These are phyloP conservation scores for Boletus putidus DNA, from an alignment of 1,284 basidiomycete genomes.

Conservation along the genomic window DNA sequence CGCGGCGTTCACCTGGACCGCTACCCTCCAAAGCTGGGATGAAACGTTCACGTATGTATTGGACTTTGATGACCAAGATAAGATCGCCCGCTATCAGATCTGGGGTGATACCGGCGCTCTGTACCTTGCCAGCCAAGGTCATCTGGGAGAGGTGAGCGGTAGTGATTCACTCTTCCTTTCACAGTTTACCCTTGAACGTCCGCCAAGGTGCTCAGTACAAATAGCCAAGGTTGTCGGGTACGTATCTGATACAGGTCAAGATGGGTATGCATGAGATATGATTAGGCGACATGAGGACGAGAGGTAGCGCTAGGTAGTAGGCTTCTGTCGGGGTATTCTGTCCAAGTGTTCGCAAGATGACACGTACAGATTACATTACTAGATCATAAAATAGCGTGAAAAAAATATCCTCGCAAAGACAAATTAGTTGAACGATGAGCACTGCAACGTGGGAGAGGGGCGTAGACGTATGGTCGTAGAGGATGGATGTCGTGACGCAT, in stretches of 20 bases:
- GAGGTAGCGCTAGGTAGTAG: neutral
- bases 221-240: neutral
- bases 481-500: neutral
- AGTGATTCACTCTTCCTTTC: neutral
- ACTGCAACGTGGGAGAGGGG: neutral
- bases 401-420: slow-evolving; percentile 3
- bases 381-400: slow-evolving; percentile 23
- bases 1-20: slow-evolving; percentile 58
- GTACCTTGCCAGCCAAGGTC: slow-evolving; percentile 58
- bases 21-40: slow-evolving; percentile 51
- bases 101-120: slow-evolving; percentile 69
- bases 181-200: neutral
- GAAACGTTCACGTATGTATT: slow-evolving; percentile 63
- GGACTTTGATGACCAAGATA: slow-evolving; percentile 58
- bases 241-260: slow-evolving; percentile 23
- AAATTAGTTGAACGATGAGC: neutral
- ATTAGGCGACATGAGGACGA: slow-evolving; percentile 2
- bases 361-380: slow-evolving; percentile 22
- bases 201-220: neutral
- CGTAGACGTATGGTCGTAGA: slow-evolving; percentile 4
- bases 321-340: neutral
- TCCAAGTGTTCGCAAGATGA: slow-evolving; percentile 18
- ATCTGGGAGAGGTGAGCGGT: slow-evolving; percentile 33
- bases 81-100: slow-evolving; percentile 59
- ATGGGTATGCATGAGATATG: slow-evolving; percentile 8